These are phyloP conservation scores for Moringa oleifera DNA, from an alignment of 345 rosid genomes.

Conservation along the genomic window DNA sequence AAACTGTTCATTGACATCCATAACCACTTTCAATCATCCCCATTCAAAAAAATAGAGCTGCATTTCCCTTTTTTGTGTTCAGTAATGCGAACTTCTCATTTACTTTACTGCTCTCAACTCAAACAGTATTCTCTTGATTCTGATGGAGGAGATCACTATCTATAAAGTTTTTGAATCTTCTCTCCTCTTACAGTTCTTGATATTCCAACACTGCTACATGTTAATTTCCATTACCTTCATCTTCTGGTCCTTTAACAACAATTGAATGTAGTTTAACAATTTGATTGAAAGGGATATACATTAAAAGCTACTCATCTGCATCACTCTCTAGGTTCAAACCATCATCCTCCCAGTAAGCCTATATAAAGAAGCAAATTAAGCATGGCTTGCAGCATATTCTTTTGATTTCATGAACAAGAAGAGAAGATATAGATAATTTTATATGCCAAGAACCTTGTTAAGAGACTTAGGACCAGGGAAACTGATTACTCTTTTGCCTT, in stretches of 20 bases:
- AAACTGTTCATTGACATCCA: too few species aligned
- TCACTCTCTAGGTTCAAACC: conserved; percentile 83
- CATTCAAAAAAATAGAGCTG: too few species aligned
- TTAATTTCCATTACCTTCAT: conserved; percentile 56
- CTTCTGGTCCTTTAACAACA: conserved; percentile 75
- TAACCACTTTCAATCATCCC: too few species aligned
- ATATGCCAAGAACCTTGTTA: neutral
- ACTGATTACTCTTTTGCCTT: too few species aligned
- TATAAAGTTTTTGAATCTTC: too few species aligned
- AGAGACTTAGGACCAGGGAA: too few species aligned
- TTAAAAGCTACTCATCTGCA: conserved; percentile 90
- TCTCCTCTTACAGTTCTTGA: neutral
- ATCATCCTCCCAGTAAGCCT: conserved; percentile 97
- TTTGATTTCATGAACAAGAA: neutral
- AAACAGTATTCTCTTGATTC: too few species aligned
- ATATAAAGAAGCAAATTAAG: conserved; percentile 16
- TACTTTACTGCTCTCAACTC: too few species aligned
- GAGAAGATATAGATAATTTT: neutral
- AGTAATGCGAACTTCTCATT: too few species aligned
- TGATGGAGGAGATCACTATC: too few species aligned
- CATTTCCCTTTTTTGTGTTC: too few species aligned
- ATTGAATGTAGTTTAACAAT: conserved; percentile 81
- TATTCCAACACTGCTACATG: neutral
- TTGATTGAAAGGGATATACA: conserved; percentile 85
- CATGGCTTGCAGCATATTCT: neutral